Base-by-base conservation (phyloP, 805 yeast species). In the Metschnikowia cubensis region DNA sequence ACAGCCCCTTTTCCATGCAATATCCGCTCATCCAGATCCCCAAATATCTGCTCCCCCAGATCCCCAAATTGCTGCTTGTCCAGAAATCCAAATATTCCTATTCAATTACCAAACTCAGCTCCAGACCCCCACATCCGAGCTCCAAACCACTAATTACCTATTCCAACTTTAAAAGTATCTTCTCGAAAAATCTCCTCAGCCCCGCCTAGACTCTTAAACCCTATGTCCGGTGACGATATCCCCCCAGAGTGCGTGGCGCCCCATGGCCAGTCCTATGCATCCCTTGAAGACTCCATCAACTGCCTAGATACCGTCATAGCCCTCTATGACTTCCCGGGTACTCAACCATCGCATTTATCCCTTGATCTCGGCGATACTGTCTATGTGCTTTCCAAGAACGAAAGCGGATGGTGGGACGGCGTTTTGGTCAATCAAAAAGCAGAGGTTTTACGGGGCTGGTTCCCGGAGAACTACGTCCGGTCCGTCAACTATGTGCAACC, bases 371-470 rank as follows among this genome's bases (percentile, higher is more conserved):
- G 90, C 17, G 95, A 87, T 55, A 75, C 85, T 3, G 69, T 89
- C 1, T 79, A 84, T 57, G 94, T 89, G 13, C 62, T 87, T n/a
- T 63, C 76, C 14, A 85, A 85, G 52, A 72, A 81, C 14, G 79
- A 77, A 36, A 64, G 81, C 2, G 87, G 89, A 2, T 89, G 96
- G 96, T 88, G 95, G 94, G 96, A 89, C 64, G 96, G 96, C 10
- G 74, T 85, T 15, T 45, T 66, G 5, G 47, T 65, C 56, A 71
- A 35, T 45, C 59, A 50, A 49, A 59, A 51, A 53, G 77, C 78
- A 6, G 76, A 71, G 4, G 64, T 77, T 5, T 59, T 63, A 36
- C 75, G 95, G 61, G 96, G 96, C 58, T 89, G 96, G 96, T 87
- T 89, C 69, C 96, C 96, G 15, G 78, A 78, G 44, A 79, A 77